A percentile compares a stretch with the other conserved stretches of the same genome.
phyloP scores from a whole-genome alignment of 2,329 filamentous ascomycete species.

The Thielaviopsis musarum region DNA sequence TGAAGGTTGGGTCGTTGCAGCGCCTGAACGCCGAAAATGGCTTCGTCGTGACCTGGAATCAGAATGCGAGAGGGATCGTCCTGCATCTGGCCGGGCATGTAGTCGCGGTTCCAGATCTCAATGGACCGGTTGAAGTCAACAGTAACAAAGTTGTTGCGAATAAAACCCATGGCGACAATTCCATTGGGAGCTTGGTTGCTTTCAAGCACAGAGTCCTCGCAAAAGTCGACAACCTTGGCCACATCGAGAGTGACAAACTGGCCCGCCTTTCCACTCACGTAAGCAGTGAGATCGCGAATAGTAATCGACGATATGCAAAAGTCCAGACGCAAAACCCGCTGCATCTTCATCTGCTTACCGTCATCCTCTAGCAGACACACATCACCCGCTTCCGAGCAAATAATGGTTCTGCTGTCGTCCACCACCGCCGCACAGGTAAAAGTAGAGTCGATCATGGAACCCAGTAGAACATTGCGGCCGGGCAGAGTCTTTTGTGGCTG shows the following conservation, averaged over 20 bases:
- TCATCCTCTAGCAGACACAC: constrained; percentile 77
- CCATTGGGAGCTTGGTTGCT: constrained; percentile 24
- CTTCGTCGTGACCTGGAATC: constrained; percentile 45
- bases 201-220: constrained; percentile 23
- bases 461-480: constrained; percentile 77
- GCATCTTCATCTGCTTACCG: constrained; percentile 53
- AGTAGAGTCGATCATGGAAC: constrained; percentile 62
- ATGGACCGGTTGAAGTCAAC: constrained; percentile 64
- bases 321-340: constrained; percentile 45
- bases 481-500: constrained; percentile 45
- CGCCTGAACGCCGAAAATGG: constrained; percentile 56
- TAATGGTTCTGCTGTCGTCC: constrained; percentile 55
- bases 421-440: constrained; percentile 66
- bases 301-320: constrained; percentile 54
- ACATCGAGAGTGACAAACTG: constrained; percentile 38
- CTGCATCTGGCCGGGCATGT: constrained; percentile 24
- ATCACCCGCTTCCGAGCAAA: constrained; percentile 77
- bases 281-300: constrained; percentile 39
- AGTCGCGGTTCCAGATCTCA: constrained; percentile 40
- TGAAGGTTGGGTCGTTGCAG: constrained; percentile 42
- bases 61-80: constrained; percentile 30
- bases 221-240: constrained; percentile 28
- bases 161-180: constrained; percentile 51
- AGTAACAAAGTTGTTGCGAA: constrained; percentile 51
- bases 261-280: constrained; percentile 53